Evolutionary conservation across 306 rosid genomes (phyloP).

Genomic region (Vicia villosa): DNA sequence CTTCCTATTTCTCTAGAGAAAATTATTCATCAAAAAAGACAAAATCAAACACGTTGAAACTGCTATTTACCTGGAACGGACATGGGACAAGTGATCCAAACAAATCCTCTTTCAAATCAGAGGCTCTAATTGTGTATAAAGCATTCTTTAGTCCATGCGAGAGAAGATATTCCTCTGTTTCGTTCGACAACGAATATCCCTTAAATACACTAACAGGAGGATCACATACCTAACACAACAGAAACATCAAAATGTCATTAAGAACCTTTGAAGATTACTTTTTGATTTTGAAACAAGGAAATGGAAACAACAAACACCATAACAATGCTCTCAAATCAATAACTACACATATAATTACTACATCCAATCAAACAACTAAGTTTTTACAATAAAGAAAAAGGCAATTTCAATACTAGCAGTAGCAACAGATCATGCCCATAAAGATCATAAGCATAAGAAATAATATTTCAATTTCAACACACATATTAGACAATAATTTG

Average conservation of each 20-base stretch:
- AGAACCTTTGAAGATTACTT: slow-evolving; percentile 16
- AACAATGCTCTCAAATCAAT: slow-evolving; percentile 23
- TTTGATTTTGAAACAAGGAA: neutral
- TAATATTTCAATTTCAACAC: neutral
- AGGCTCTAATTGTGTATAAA: slow-evolving; percentile 72
- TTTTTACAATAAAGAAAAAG: neutral
- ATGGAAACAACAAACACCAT: slow-evolving; percentile 1
- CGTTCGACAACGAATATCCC: slow-evolving; percentile 69
- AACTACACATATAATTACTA: neutral
- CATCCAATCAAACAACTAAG: slow-evolving; percentile 19
- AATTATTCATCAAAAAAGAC: neutral
- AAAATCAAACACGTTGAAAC: slow-evolving; percentile 1
- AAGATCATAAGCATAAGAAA: neutral
- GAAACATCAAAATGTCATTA: slow-evolving; percentile 9
- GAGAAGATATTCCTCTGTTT: slow-evolving; percentile 67
- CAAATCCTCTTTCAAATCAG: slow-evolving; percentile 70
- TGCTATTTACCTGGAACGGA: slow-evolving; percentile 60
- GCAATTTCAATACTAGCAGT: neutral
- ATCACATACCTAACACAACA: slow-evolving; percentile 59
- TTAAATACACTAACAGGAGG: slow-evolving; percentile 92
- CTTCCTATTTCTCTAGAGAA: slow-evolving; percentile 5
- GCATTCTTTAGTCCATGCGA: slow-evolving; percentile 80
- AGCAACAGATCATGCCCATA: slow-evolving; percentile 6
- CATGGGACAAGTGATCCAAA: slow-evolving; percentile 71
- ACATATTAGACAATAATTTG: neutral